phyloP scores from a whole-genome alignment of 1,139 yeast genomes.

The Pichia sp. region DNA sequence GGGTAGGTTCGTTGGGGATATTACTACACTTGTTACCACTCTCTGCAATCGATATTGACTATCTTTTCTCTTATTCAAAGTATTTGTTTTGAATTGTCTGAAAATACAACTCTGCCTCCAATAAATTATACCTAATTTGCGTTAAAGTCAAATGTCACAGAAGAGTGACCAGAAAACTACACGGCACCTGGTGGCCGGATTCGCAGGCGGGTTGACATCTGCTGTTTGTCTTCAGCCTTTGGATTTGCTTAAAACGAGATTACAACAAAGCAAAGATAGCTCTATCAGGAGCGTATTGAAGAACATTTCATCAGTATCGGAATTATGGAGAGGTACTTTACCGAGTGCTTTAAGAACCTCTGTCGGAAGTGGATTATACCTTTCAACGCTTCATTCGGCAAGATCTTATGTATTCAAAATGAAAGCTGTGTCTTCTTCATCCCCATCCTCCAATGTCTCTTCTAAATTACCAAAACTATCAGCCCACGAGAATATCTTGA shows the following conservation, averaged over 20 bases:
- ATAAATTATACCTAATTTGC: no score
- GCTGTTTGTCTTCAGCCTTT: constrained; percentile 82
- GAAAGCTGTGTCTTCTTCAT: constrained; percentile 4
- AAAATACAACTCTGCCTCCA: no score
- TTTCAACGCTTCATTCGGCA: constrained; percentile 59
- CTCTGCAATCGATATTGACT: no score
- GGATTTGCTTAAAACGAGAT: constrained; percentile 80
- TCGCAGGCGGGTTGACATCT: constrained; percentile 77
- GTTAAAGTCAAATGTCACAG: no score
- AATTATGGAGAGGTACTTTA: constrained; percentile 87
- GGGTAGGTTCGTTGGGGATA: no score
- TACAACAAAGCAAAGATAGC: constrained; percentile 58
- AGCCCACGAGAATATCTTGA: constrained; percentile 56
- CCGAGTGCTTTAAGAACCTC: constrained; percentile 90
- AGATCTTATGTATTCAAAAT: constrained; percentile 44
- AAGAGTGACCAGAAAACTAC: constrained; percentile 12
- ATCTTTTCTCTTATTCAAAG: no score
- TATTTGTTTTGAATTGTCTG: no score
- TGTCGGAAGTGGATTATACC: constrained; percentile 80
- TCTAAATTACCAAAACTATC: constrained; percentile 61
- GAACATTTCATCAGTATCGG: constrained; percentile 38
- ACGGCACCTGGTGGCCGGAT: constrained; percentile 71
- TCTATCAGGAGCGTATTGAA: constrained; percentile 36
- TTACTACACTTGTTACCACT: no score
- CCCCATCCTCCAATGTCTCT: constrained; percentile 17